Percentiles rank a stretch among this genome's conserved stretches.
Conservation (phyloP, 2,329 filamentous ascomycete genomes). For the Trichophyton equinum region DNA sequence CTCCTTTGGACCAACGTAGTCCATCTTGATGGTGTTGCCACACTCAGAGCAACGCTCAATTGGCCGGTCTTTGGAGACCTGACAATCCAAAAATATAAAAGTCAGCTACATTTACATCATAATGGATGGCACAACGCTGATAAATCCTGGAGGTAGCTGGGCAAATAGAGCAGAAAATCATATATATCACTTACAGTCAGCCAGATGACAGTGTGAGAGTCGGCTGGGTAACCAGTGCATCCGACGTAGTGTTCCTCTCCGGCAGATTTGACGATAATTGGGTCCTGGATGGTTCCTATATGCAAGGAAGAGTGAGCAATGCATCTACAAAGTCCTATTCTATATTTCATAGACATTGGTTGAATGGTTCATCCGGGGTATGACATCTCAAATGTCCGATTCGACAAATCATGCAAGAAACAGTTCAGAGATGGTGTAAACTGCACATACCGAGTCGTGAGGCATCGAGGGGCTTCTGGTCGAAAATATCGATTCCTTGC, state of each 20-base stretch:
- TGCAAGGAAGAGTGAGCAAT: not conserved
- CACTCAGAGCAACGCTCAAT: slow-evolving; percentile 94
- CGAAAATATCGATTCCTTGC: slow-evolving; percentile 94
- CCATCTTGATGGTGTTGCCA: slow-evolving; percentile 94
- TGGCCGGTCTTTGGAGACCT: slow-evolving; percentile 81
- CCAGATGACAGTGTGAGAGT: slow-evolving; percentile 87
- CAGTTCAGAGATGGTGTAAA: not conserved
- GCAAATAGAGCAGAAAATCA: no score
- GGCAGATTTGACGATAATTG: slow-evolving; percentile 78
- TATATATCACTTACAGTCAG: slow-evolving; percentile 53
- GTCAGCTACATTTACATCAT: not conserved
- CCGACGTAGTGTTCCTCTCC: slow-evolving; percentile 94
- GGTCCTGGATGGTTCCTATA: slow-evolving; percentile 73
- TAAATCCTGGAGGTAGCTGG: no score
- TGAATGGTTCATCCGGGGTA: not conserved
- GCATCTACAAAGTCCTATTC: not conserved
- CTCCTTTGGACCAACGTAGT: slow-evolving; percentile 77
- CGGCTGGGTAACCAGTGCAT: slow-evolving; percentile 86
- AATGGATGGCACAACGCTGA: no score
- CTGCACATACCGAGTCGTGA: slow-evolving; percentile 61
- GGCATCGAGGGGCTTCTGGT: slow-evolving; percentile 91
- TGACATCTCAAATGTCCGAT: not conserved
- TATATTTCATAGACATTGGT: not conserved
- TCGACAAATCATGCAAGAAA: not conserved
- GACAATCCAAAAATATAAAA: slow-evolving; percentile 3